Percentiles rank a stretch among this genome's conserved stretches.
phyloP scores from a whole-genome alignment of 495 filamentous ascomycete species.

The Ascobolus immersus region DNA sequence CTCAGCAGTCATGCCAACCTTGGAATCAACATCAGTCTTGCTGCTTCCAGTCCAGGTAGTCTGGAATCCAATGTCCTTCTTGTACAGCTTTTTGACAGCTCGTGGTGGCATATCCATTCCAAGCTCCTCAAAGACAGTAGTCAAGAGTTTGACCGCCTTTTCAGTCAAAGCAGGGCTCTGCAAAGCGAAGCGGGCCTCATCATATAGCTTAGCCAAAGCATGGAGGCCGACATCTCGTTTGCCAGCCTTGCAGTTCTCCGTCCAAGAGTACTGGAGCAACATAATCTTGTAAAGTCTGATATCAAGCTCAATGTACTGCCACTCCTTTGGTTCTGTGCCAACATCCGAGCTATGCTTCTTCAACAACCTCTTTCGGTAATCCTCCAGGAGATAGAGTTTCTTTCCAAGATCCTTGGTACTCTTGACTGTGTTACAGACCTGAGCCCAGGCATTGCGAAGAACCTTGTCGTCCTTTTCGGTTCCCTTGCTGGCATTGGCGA shows the following conservation, averaged over 20 bases:
- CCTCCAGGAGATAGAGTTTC: conserved; percentile 6
- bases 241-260: conserved; percentile 12
- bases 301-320: conserved; percentile 16
- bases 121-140: conserved; percentile 12
- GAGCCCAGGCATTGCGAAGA: conserved; percentile 7
- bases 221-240: conserved; percentile 15
- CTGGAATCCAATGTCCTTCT: conserved; percentile 1
- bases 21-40: conserved; percentile 18
- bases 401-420: conserved; percentile 2
- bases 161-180: conserved; percentile 13
- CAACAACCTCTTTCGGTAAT: conserved; percentile 6
- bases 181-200: conserved; percentile 10
- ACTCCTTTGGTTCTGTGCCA: conserved; percentile 10
- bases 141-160: conserved; percentile 10
- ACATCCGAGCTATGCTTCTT: conserved; percentile 6
- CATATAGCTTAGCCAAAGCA: conserved; percentile 16
- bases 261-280: conserved; percentile 17
- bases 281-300: conserved; percentile 19
- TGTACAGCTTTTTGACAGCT: background rate
- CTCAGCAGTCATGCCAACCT: conserved; percentile 12
- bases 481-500: conserved; percentile 8
- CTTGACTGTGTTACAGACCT: conserved; percentile 3
- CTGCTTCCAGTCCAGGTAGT: conserved; percentile 8
- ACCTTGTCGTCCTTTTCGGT: conserved; percentile 16
- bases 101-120: conserved; percentile 9